A percentile compares a stretch with the other conserved stretches of the same genome.
These are phyloP conservation scores for Eucalyptus tenuipes DNA, from an alignment of 345 rosid species.

Conservation along the genomic window DNA sequence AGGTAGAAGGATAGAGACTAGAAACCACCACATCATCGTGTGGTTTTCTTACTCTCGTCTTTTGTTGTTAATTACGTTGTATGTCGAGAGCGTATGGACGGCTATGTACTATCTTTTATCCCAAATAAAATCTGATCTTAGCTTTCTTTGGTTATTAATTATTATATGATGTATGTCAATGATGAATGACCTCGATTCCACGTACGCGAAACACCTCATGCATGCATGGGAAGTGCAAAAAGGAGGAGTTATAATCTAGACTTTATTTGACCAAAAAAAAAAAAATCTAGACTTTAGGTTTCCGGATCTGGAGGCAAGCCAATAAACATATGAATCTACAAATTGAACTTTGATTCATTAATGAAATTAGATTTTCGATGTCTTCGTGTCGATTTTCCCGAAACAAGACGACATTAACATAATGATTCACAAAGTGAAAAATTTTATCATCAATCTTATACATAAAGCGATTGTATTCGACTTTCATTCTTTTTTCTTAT, in stretches of 20 bases:
- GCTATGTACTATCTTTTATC: neutral
- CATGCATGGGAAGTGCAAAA: neutral
- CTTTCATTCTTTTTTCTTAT: neutral
- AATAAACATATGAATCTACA: neutral
- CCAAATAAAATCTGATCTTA: neutral
- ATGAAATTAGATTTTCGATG: neutral
- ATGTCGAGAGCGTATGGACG: neutral
- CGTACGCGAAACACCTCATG: neutral
- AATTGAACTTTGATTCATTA: neutral
- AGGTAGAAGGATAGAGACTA: neutral
- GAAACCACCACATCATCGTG: conserved; percentile 1
- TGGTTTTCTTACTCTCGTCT: neutral
- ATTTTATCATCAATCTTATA: neutral
- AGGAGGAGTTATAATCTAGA: neutral
- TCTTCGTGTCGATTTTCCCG: neutral
- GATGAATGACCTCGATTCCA: neutral
- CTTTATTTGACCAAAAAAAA: neutral
- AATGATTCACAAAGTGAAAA: neutral
- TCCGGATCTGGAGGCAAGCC: fast-evolving
- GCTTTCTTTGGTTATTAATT: neutral
- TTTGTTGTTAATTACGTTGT: neutral
- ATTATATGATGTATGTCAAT: neutral
- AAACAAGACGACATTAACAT: neutral
- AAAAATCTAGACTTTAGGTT: neutral
- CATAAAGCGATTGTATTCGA: neutral